Base-by-base conservation (phyloP, 768 basidiomycete species). In the Chalciporus pseudorubinellus region DNA sequence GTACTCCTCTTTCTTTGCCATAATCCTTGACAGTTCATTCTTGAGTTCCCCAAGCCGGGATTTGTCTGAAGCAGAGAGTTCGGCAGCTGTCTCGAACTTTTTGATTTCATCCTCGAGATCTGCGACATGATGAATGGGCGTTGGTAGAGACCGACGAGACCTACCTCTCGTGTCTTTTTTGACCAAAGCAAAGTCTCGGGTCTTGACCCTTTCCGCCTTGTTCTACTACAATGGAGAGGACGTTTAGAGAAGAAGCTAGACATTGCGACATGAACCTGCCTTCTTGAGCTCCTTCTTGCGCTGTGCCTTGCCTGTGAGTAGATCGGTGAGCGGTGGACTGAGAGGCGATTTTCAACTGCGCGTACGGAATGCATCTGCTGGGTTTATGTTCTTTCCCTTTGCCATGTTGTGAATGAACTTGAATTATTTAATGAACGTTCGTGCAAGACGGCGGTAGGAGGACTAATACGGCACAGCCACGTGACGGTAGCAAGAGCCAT, bases 251-350 rank as follows among this genome's bases (percentile, higher is more conserved):
- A 21, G 21, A 19, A 16, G 46, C 6, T 39, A 39, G 43, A 66
- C 55, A 64, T 47, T 44, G 39, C 33, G 44, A 48, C 40, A 39
- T 52, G 54, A 43, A 50, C 56, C 41, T 57, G 57, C 93, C 86
- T 93, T 95, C 74, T 95, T 95, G 39, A 98, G 74, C 67, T 99
- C 95, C 67, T 94, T 98, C 70, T 93, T 94, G 52, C 92, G 80
- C 65, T 86, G 87, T 3, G 91, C 85, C 72, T 98, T 98, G 49
- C 94, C 94, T 97, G 60, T 21, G 29, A 31, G 24, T 40, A 3
- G 26, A 26, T n/a, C 12, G 3, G 31, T 59, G n/a, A 50, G 21
- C 22, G 54, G 18, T 55, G 4, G 48, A 20, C 38, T n/a, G 46
- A n/a, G 11, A 11, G 46, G 19, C 11, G 18, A n/a, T 31, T 42